These are phyloP conservation scores for Russula virescens DNA, from an alignment of 768 basidiomycete genomes.

Conservation along the genomic window DNA sequence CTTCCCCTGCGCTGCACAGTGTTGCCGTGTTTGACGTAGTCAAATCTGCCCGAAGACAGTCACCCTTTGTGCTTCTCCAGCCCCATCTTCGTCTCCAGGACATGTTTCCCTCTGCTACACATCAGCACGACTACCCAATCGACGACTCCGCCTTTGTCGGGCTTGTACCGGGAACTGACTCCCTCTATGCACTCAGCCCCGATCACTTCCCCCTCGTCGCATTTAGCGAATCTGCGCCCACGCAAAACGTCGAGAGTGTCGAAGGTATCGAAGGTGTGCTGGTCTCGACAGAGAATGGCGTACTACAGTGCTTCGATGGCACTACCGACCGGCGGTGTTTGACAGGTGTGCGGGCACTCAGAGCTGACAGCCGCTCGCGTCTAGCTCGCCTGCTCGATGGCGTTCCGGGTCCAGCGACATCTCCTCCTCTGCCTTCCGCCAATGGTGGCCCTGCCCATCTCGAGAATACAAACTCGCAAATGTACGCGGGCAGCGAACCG, in stretches of 20 bases:
- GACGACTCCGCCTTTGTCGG: slow-evolving; percentile 76
- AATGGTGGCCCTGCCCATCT: slow-evolving; percentile 32
- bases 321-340: slow-evolving; percentile 50
- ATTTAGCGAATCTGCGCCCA: slow-evolving; percentile 46
- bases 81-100: slow-evolving; percentile 73
- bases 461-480: slow-evolving; percentile 21
- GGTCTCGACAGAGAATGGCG: background rate
- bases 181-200: slow-evolving; percentile 83
- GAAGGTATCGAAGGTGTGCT: slow-evolving; percentile 32
- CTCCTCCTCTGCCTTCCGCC: slow-evolving; percentile 5
- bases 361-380: slow-evolving; percentile 39
- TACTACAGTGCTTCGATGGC: slow-evolving; percentile 31
- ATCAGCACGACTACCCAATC: slow-evolving; percentile 43
- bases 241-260: slow-evolving; percentile 11
- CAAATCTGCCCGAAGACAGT: slow-evolving; percentile 37
- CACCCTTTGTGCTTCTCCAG: slow-evolving; percentile 82
- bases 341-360: slow-evolving; percentile 53
- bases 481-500: slow-evolving; percentile 1
- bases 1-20: slow-evolving; percentile 34
- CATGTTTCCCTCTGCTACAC: slow-evolving; percentile 46
- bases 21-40: slow-evolving; percentile 83
- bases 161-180: slow-evolving; percentile 60
- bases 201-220: slow-evolving; percentile 76
- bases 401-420: slow-evolving; percentile 32
- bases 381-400: slow-evolving; percentile 55